Percentiles rank a stretch among this genome's conserved stretches.
Evolutionary conservation across 2,329 filamentous ascomycete species (phyloP).

Genomic region (Aspergillus sp.): DNA sequence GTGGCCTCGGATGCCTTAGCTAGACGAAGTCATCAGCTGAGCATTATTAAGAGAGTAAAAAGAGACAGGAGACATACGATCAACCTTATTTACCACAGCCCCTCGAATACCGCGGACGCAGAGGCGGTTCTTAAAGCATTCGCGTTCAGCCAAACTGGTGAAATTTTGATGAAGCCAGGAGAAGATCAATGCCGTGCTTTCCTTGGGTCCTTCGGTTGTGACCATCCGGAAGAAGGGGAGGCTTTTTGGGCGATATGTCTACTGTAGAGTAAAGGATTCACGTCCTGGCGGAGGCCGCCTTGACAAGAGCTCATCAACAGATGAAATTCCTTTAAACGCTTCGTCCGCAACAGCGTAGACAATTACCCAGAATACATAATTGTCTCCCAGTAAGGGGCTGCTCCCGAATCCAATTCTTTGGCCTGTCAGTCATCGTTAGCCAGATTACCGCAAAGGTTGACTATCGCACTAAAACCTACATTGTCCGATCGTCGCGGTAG

Average conservation of each 20-base stretch:
- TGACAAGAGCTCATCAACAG: conserved; percentile 13
- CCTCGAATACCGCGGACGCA: conserved; percentile 2
- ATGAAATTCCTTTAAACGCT: conserved; percentile 17
- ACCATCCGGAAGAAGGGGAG: conserved; percentile 16
- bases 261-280: conserved; percentile 19
- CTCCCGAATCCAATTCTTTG: conserved; percentile 19
- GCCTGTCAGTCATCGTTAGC: conserved; percentile 1
- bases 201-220: conserved; percentile 6
- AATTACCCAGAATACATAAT: conserved; percentile 22
- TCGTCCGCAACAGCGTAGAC: conserved; percentile 15
- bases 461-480: conserved; percentile 3
- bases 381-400: conserved; percentile 14
- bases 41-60: background rate
- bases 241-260: conserved; percentile 3
- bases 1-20: conserved; percentile 13
- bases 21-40: background rate
- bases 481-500: conserved; percentile 7
- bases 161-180: conserved; percentile 10
- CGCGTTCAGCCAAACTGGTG: background rate
- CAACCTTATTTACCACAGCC: conserved; percentile 3
- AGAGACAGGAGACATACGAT: background rate
- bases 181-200: conserved; percentile 11
- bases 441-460: background rate
- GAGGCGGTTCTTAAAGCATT: conserved; percentile 3
- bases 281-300: conserved; percentile 11